Conservation (phyloP, 805 yeast species). For the Debaryomyces tyrocola region DNA sequence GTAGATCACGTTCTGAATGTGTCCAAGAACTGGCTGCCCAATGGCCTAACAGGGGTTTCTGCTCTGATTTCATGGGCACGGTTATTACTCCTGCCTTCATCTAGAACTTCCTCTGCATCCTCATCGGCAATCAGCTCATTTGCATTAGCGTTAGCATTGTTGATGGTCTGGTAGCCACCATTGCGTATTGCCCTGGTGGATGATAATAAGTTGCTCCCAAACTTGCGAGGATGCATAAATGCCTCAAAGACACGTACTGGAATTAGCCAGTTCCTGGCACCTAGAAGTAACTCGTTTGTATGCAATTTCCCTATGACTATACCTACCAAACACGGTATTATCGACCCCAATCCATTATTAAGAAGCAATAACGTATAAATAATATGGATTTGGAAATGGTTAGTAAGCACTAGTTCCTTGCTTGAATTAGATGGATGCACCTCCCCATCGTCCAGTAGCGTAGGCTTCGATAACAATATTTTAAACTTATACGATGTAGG, state of each 20-base stretch:
- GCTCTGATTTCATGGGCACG: slow-evolving; percentile 37
- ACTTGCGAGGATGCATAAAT: slow-evolving; percentile 26
- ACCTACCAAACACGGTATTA: slow-evolving; percentile 39
- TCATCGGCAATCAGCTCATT: slow-evolving; percentile 8
- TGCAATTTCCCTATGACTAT: slow-evolving; percentile 37
- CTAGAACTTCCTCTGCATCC: slow-evolving; percentile 21
- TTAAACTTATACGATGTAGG: slow-evolving; percentile 37
- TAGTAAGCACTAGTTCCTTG: slow-evolving; percentile 27
- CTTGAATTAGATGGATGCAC: slow-evolving; percentile 3
- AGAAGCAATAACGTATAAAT: slow-evolving; percentile 33
- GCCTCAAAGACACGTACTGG: slow-evolving; percentile 27
- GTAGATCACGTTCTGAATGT: slow-evolving; percentile 47
- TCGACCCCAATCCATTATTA: slow-evolving; percentile 36
- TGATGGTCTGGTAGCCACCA: slow-evolving; percentile 8
- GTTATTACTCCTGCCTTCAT: slow-evolving; percentile 23
- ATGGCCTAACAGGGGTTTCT: slow-evolving; percentile 61
- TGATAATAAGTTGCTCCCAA: neutral
- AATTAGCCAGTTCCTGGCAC: slow-evolving; percentile 33
- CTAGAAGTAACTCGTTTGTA: slow-evolving; percentile 35
- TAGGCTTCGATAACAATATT: slow-evolving; percentile 26
- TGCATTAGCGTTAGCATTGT: slow-evolving; percentile 1
- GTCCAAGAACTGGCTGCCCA: slow-evolving; percentile 61
- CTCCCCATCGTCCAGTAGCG: neutral
- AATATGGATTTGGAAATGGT: slow-evolving; percentile 42
- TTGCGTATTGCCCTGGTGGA: neutral